These are phyloP conservation scores for Blastobotrys arbuscula DNA, from an alignment of 1,139 yeast genomes.

Conservation along the genomic window DNA sequence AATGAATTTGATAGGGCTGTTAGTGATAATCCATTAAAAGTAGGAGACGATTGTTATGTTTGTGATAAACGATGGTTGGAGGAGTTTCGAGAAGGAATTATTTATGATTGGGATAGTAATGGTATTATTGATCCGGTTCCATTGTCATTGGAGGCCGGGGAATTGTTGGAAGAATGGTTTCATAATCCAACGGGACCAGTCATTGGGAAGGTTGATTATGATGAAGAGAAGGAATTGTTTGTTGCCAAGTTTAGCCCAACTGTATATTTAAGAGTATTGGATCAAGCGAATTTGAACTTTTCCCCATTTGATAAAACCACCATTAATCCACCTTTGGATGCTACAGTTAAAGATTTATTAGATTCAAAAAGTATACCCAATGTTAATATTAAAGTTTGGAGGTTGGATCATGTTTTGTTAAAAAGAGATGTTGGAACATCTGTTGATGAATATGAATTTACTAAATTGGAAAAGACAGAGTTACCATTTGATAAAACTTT, in stretches of 20 bases:
- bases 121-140: background rate
- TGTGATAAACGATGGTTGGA: constrained; percentile 1
- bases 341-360: constrained; percentile 4
- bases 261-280: constrained; percentile 3
- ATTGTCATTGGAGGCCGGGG: constrained; percentile 5
- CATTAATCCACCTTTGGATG: background rate
- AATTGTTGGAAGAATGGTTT: constrained; percentile 4
- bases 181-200: background rate
- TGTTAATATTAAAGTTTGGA: constrained; percentile 7
- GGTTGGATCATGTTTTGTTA: background rate
- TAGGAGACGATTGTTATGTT: constrained; percentile 6
- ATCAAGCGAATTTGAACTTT: background rate
- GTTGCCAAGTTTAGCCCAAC: constrained; percentile 3
- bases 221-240: background rate
- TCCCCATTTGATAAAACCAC: background rate
- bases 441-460: constrained; percentile 3
- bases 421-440: background rate
- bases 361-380: background rate
- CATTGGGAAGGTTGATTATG: background rate
- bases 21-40: background rate
- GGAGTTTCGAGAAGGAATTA: background rate
- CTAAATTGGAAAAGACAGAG: background rate
- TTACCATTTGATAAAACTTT: background rate
- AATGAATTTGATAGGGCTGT: background rate
- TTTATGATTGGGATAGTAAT: background rate